A percentile compares a stretch with the other conserved stretches of the same genome.
Evolutionary conservation across 2,329 filamentous ascomycete species (phyloP).

Genomic region (Aspergillus fischeri): DNA sequence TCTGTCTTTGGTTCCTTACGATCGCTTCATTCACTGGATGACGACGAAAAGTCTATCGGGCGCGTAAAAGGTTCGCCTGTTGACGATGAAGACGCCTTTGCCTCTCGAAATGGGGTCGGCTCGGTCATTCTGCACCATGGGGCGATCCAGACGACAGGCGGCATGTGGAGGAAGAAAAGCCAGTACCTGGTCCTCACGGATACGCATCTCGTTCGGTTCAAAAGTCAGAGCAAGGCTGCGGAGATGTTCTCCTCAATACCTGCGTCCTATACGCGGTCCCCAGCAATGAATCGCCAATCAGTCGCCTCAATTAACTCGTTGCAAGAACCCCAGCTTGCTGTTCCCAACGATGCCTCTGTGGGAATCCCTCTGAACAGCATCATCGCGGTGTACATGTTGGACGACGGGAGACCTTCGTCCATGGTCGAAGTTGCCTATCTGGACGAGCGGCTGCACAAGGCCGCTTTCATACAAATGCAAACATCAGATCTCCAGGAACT

Average conservation of each 20-base stretch:
- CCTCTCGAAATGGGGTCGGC: conserved; percentile 36
- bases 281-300: conserved; percentile 52
- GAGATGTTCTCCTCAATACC: conserved; percentile 58
- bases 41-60: conserved; percentile 49
- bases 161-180: conserved; percentile 68
- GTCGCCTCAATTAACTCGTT: conserved; percentile 58
- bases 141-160: conserved; percentile 65
- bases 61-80: conserved; percentile 48
- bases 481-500: conserved; percentile 62
- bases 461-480: conserved; percentile 61
- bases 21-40: conserved; percentile 49
- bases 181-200: conserved; percentile 70
- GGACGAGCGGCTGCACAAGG: conserved; percentile 59
- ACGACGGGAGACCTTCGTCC: conserved; percentile 63
- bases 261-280: conserved; percentile 35
- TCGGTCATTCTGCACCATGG: conserved; percentile 60
- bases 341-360: conserved; percentile 52
- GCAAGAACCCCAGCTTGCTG: conserved; percentile 57
- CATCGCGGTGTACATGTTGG: conserved; percentile 62
- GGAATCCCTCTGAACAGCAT: conserved; percentile 61
- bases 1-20: conserved; percentile 59
- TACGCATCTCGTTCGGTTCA: conserved; percentile 64
- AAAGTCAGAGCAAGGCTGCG: conserved; percentile 61
- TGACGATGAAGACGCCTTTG: conserved; percentile 44
- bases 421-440: conserved; percentile 65